Percentiles rank a stretch among this genome's conserved stretches.
phyloP scores from a whole-genome alignment of 768 basidiomycete genomes.

The Tephrocybe sp. region DNA sequence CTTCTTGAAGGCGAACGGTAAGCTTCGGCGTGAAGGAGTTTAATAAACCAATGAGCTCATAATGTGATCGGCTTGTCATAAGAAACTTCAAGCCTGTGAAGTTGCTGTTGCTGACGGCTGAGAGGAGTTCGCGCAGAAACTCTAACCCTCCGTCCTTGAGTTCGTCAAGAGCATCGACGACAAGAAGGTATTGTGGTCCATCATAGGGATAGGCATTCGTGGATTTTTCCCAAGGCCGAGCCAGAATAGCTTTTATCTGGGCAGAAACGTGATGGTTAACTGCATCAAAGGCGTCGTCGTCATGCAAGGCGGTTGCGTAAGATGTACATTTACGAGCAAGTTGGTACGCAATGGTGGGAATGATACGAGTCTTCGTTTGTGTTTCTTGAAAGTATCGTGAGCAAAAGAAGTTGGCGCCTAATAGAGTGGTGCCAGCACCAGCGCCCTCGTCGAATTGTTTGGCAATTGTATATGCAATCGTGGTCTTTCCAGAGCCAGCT shows the following conservation, averaged over 20 bases:
- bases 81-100: constrained; percentile 21
- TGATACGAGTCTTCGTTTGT: too few relatives aligned
- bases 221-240: constrained; percentile 19
- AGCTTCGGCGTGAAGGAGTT: constrained; percentile 14
- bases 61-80: constrained; percentile 23
- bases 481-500: too few relatives aligned
- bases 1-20: too few relatives aligned
- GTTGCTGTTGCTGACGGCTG: constrained; percentile 7
- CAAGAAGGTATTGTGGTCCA: constrained; percentile 16
- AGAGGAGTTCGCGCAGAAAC: constrained; percentile 22
- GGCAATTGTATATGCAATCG: too few relatives aligned
- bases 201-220: neutral
- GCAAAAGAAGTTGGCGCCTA: too few relatives aligned
- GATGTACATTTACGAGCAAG: constrained; percentile 21
- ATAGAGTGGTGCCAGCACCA: too few relatives aligned
- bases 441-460: too few relatives aligned
- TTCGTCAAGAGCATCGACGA: constrained; percentile 27
- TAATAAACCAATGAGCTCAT: too few relatives aligned
- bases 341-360: constrained; percentile 26
- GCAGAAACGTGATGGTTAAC: constrained; percentile 3
- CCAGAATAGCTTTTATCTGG: constrained; percentile 20
- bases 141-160: too few relatives aligned
- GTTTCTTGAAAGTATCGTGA: too few relatives aligned
- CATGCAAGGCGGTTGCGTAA: constrained; percentile 17
- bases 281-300: constrained; percentile 4